Percentiles rank a stretch among this genome's conserved stretches.
phyloP scores from a whole-genome alignment of 2,329 filamentous ascomycete species.

The Epicoccum sorghinum region DNA sequence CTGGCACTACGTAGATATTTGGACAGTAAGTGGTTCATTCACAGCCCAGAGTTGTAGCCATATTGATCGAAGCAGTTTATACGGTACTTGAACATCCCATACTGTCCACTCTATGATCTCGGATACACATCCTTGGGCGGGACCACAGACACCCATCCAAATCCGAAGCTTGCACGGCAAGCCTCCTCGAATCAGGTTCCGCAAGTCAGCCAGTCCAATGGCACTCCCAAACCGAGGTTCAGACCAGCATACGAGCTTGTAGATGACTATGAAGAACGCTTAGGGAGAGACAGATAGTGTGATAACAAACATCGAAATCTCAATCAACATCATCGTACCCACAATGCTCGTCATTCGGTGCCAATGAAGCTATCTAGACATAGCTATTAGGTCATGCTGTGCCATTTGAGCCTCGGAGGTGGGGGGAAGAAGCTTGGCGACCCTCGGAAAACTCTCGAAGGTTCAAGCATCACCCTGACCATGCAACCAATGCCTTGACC shows the following conservation, averaged over 20 bases:
- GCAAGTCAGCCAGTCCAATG: conserved; percentile 21
- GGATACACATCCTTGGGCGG: conserved; percentile 95
- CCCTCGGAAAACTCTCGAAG: conserved; percentile 15
- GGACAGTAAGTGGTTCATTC: conserved; percentile 71
- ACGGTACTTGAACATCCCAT: conserved; percentile 76
- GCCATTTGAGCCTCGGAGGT: conserved; percentile 3
- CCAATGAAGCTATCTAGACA: neutral
- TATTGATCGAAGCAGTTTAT: conserved; percentile 66
- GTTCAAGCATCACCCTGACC: conserved; percentile 6
- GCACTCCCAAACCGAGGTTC: conserved; percentile 35
- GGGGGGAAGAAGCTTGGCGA: conserved; percentile 13
- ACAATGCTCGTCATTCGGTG: neutral
- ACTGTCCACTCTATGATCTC: conserved; percentile 84
- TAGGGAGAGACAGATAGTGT: conserved; percentile 42
- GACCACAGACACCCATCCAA: conserved; percentile 85
- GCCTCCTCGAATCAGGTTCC: conserved; percentile 26
- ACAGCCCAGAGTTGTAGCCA: neutral
- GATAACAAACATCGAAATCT: neutral
- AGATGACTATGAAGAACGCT: conserved; percentile 49
- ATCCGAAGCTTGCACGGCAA: conserved; percentile 64
- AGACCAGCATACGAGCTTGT: conserved; percentile 49
- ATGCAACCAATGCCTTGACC: neutral
- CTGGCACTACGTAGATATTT: conserved; percentile 96
- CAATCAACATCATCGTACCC: neutral
- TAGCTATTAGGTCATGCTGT: neutral